A percentile compares a stretch with the other conserved stretches of the same genome.
phyloP scores from a whole-genome alignment of 225 moss, liverwort and hornwort species.

The Marchantia polymorpha region DNA sequence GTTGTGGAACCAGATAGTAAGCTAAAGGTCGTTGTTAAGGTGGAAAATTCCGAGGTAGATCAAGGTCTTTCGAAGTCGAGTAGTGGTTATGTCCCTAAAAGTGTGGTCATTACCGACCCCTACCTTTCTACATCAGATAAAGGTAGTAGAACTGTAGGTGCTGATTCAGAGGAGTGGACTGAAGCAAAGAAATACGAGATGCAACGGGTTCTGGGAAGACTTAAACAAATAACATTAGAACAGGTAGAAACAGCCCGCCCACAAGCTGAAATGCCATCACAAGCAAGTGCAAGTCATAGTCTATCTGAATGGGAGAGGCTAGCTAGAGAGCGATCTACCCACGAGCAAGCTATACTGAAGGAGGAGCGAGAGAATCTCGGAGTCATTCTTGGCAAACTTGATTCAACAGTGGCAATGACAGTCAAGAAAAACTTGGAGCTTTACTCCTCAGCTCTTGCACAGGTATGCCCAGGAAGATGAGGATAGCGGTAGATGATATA shows the following conservation, averaged over 20 bases:
- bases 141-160: background rate
- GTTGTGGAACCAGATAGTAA: conserved; percentile 28
- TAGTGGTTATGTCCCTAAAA: conserved; percentile 31
- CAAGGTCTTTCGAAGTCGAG: conserved; percentile 18
- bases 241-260: conserved; percentile 20
- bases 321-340: conserved; percentile 48
- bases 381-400: conserved; percentile 31
- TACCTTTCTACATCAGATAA: conserved; percentile 15
- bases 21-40: conserved; percentile 11
- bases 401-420: conserved; percentile 33
- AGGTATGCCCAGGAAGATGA: conserved; percentile 22
- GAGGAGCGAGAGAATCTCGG: conserved; percentile 50
- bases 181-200: conserved; percentile 26
- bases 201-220: conserved; percentile 21
- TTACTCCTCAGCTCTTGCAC: conserved; percentile 35
- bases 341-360: conserved; percentile 61
- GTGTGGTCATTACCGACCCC: conserved; percentile 24
- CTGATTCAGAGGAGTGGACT: conserved; percentile 14
- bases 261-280: conserved; percentile 17
- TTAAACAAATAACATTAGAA: conserved; percentile 8
- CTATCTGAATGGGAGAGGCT: conserved; percentile 62
- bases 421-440: conserved; percentile 44
- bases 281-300: conserved; percentile 25
- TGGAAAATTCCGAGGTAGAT: conserved; percentile 25
- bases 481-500: background rate